A percentile compares a stretch with the other conserved stretches of the same genome.
These are phyloP conservation scores for Anaeromyces robustus DNA, from an alignment of 192 early-diverging fungal genomes.

Conservation along the genomic window DNA sequence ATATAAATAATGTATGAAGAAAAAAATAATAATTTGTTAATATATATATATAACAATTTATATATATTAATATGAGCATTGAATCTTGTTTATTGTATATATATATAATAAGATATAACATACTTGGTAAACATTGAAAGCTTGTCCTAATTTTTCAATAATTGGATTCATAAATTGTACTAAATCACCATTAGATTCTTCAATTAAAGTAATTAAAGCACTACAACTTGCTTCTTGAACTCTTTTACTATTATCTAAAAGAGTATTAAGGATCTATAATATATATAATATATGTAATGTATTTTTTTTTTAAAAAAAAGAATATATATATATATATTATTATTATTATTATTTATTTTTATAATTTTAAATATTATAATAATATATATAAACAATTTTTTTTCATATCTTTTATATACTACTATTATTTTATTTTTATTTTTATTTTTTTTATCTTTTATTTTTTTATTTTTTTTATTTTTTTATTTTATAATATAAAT, in stretches of 20 bases:
- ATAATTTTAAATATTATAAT: no score
- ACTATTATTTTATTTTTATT: no score
- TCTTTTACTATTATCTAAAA: conserved; percentile 91
- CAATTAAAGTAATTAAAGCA: conserved; percentile 88
- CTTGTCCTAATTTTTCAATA: conserved; percentile 58
- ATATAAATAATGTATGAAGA: no score
- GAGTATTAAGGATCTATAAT: conserved; percentile 37
- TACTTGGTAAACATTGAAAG: conserved; percentile 72
- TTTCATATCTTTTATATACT: no score
- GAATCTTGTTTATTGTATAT: no score
- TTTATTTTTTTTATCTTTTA: background rate
- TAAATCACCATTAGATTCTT: conserved; percentile 66
- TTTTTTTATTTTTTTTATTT: background rate
- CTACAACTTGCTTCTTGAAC: conserved; percentile 97
- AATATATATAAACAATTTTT: no score
- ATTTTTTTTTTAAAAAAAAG: no score
- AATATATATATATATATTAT: no score
- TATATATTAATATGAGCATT: no score
- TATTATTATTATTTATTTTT: no score
- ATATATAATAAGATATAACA: background rate
- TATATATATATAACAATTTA: no score
- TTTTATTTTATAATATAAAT: background rate
- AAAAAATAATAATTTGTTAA: no score
- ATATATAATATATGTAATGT: background rate
- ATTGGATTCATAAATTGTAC: conserved; percentile 80